phyloP scores from a whole-genome alignment of 805 yeast species.

The Torulaspora maleeae region DNA sequence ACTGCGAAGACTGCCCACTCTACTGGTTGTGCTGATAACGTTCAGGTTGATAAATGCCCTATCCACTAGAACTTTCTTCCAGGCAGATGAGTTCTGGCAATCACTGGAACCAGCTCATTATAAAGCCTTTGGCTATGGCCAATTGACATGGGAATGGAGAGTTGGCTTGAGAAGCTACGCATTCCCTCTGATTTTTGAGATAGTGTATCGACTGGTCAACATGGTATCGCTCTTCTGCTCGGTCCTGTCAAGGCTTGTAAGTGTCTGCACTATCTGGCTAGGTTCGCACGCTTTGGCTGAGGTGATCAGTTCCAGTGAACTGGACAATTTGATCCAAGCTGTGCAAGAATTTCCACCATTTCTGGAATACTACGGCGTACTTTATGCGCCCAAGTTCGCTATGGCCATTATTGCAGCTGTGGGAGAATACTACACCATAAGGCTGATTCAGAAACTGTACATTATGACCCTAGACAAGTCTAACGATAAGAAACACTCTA shows the following conservation, averaged over 20 bases:
- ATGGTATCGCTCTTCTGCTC: not conserved
- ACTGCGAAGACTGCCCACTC: not conserved
- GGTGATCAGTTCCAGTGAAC: not conserved
- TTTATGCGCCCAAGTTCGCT: constrained; percentile 56
- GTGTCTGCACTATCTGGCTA: not conserved
- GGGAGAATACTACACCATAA: constrained; percentile 61
- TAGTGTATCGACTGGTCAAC: constrained; percentile 20
- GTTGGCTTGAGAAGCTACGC: constrained; percentile 67
- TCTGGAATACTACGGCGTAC: constrained; percentile 40
- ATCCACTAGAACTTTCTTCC: constrained; percentile 71
- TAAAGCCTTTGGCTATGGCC: constrained; percentile 72
- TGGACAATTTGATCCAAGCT: constrained; percentile 1
- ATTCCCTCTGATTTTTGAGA: constrained; percentile 68
- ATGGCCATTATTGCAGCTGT: constrained; percentile 67
- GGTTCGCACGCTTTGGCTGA: not conserved
- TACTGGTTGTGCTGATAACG: constrained; percentile 31
- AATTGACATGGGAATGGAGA: constrained; percentile 92
- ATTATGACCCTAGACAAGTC: constrained; percentile 18
- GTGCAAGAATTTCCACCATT: constrained; percentile 28
- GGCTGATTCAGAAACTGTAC: constrained; percentile 39
- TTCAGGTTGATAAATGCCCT: constrained; percentile 61
- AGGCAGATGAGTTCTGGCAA: constrained; percentile 95
- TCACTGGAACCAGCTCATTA: constrained; percentile 86
- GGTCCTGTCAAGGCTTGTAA: constrained; percentile 2
- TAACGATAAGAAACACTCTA: constrained; percentile 6